Conservation (phyloP, 2,329 filamentous ascomycete genomes). For the Arachnomyces sp. region DNA sequence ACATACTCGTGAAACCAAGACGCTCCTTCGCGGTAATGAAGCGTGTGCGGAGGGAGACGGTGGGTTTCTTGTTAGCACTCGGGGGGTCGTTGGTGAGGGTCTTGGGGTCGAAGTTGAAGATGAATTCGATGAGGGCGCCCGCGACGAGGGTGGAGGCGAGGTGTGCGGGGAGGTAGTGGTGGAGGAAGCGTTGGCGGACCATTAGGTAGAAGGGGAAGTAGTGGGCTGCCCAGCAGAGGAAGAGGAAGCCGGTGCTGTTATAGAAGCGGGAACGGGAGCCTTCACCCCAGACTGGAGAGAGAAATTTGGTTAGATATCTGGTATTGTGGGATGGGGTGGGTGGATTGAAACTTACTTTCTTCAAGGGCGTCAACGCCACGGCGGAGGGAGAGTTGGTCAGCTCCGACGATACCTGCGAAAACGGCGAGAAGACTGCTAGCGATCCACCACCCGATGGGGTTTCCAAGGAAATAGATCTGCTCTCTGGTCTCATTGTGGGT, state of each 20-base stretch:
- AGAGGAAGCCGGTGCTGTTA: slow-evolving; percentile 98
- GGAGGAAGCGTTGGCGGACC: slow-evolving; percentile 94
- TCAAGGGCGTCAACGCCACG: slow-evolving; percentile 90
- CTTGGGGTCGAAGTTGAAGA: slow-evolving; percentile 80
- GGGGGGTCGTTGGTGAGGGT: slow-evolving; percentile 44
- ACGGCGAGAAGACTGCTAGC: slow-evolving; percentile 86
- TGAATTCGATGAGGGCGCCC: slow-evolving; percentile 85
- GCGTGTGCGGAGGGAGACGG: slow-evolving; percentile 40
- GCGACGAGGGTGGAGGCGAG: slow-evolving; percentile 84
- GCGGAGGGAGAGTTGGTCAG: slow-evolving; percentile 86
- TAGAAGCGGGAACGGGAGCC: slow-evolving; percentile 89
- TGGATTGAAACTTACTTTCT: slow-evolving; percentile 60
- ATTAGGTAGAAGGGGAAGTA: slow-evolving; percentile 98
- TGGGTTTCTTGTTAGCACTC: slow-evolving; percentile 34
- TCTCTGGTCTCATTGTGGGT: slow-evolving; percentile 89
- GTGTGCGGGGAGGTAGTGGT: slow-evolving; percentile 94
- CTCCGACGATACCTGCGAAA: slow-evolving; percentile 81
- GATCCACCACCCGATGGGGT: slow-evolving; percentile 96
- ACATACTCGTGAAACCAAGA: slow-evolving; percentile 67
- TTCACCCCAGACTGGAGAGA: slow-evolving; percentile 37
- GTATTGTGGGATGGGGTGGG: neutral
- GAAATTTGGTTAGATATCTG: slow-evolving; percentile 15
- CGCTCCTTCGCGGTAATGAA: slow-evolving; percentile 74
- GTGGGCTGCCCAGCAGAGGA: slow-evolving; percentile 94
- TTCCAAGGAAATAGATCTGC: slow-evolving; percentile 98